These are phyloP conservation scores for Boletus reticuloceps DNA, from an alignment of 768 basidiomycete genomes.

Conservation along the genomic window DNA sequence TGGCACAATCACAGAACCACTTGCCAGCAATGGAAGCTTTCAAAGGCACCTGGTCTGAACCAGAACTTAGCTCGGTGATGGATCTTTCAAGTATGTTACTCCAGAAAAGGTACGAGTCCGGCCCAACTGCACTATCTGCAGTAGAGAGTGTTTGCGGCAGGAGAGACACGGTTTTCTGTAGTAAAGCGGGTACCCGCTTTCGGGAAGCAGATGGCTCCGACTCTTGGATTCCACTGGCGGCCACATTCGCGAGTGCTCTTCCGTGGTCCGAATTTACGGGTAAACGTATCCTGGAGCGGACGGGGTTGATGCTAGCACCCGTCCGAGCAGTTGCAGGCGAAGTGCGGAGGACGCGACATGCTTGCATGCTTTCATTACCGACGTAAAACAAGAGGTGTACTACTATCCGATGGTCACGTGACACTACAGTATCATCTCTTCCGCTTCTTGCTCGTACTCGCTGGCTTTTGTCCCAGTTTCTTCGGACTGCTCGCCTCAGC, in stretches of 20 bases:
- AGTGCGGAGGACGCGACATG: conserved; percentile 21
- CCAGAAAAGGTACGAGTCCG: conserved; percentile 46
- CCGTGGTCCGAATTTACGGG: not conserved
- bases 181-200: conserved; percentile 40
- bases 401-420: conserved; percentile 15
- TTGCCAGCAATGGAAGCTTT: conserved; percentile 50
- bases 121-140: conserved; percentile 15
- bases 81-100: conserved; percentile 38
- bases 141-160: conserved; percentile 43
- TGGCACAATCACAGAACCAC: conserved; percentile 17
- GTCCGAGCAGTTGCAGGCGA: conserved; percentile 2
- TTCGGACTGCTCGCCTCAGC: conserved; percentile 22
- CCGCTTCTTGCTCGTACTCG: conserved; percentile 13
- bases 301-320: not conserved
- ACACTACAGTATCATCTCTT: conserved; percentile 12
- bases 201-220: not conserved
- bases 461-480: conserved; percentile 6
- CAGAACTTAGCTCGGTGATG: conserved; percentile 29
- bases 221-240: not conserved
- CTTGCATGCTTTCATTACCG: conserved; percentile 22
- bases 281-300: not conserved
- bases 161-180: conserved; percentile 48
- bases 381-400: not conserved
- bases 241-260: not conserved
- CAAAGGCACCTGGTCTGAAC: conserved; percentile 31